Conservation (phyloP, 306 rosid species). For the Prunus mira region DNA sequence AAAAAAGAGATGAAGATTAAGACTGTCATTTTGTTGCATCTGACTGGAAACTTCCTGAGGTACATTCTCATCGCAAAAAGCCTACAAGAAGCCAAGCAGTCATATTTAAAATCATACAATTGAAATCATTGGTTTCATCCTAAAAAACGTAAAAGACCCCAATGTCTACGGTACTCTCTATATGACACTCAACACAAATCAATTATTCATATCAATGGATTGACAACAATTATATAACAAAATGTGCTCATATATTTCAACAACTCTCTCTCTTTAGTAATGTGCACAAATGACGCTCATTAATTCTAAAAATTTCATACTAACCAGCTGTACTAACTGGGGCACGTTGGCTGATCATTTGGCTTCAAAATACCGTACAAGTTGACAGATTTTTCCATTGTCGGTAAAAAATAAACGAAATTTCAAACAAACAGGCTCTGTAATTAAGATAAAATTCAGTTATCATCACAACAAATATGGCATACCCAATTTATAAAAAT, state of each 20-base stretch:
- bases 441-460: neutral
- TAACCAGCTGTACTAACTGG: neutral
- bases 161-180: neutral
- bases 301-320: neutral
- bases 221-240: no score
- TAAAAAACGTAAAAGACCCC: no score
- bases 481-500: neutral
- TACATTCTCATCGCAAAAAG: conserved; percentile 16
- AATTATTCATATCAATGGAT: neutral
- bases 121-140: neutral
- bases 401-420: neutral
- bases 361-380: neutral
- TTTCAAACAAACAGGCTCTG: neutral
- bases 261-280: neutral
- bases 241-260: neutral
- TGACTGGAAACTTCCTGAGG: neutral
- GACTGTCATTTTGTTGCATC: conserved; percentile 24
- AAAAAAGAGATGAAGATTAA: conserved; percentile 15
- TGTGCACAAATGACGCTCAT: neutral
- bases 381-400: neutral
- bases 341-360: neutral
- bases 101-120: conserved; percentile 14
- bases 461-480: neutral
- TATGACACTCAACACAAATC: neutral
- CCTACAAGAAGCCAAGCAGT: conserved; percentile 36